phyloP scores from a whole-genome alignment of 1,284 basidiomycete genomes.

The Leccinum pachyderme region DNA sequence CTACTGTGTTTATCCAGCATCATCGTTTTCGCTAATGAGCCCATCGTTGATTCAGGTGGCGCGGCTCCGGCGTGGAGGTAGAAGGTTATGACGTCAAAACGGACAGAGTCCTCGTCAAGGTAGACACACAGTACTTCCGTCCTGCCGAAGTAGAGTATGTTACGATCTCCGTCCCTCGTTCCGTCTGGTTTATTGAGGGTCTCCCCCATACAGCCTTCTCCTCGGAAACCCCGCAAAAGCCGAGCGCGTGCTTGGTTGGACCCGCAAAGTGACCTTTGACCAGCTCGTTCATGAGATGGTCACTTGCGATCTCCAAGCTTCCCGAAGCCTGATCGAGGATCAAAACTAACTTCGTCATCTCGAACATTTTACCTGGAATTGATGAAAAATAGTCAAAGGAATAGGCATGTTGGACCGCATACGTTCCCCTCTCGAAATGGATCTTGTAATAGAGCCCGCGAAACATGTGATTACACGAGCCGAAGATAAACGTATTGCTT shows the following conservation, averaged over 20 bases:
- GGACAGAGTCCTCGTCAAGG: constrained; percentile 70
- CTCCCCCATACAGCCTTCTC: constrained; percentile 53
- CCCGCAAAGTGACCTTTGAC: constrained; percentile 77
- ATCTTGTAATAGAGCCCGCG: constrained; percentile 2
- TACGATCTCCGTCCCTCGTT: constrained; percentile 7
- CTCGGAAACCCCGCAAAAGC: constrained; percentile 85
- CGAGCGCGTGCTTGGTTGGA: constrained; percentile 82
- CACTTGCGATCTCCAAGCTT: constrained; percentile 67
- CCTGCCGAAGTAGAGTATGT: constrained; percentile 91
- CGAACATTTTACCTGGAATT: neutral
- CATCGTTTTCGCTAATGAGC: constrained; percentile 1
- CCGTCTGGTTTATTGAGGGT: constrained; percentile 10
- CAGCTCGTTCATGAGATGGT: constrained; percentile 89
- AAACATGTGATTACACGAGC: constrained; percentile 2
- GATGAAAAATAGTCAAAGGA: neutral
- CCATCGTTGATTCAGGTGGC: constrained; percentile 53
- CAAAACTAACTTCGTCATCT: constrained; percentile 54
- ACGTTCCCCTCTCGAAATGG: neutral
- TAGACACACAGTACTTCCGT: constrained; percentile 82
- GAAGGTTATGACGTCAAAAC: constrained; percentile 68
- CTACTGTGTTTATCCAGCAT: constrained; percentile 1
- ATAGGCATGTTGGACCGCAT: neutral
- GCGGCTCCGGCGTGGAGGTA: constrained; percentile 70
- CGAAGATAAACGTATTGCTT: neutral
- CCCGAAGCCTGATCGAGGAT: constrained; percentile 71